Base-by-base conservation (phyloP, 2,329 filamentous ascomycete species). In the Xylogone sp. region DNA sequence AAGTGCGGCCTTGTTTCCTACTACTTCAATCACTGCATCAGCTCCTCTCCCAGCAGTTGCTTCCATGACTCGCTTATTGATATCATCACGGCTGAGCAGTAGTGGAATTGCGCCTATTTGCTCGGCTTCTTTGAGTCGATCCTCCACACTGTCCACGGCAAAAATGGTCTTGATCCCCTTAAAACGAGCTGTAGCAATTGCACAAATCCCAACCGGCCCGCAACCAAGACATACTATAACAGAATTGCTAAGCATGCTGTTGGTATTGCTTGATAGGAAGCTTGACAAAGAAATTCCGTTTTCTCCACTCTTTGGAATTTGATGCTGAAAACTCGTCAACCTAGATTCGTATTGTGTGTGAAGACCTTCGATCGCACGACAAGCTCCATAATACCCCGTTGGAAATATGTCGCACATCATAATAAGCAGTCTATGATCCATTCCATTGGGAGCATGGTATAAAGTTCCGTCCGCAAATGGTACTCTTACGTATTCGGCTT, bases 401-500 rank as follows among this genome's bases (percentile, higher is more conserved):
- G 61, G 61, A 51, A 63, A 63, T 45, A 62, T 61, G 46, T 62
- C 61, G 29, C 60, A 59, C 61, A 63, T 63, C 16, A 63, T 45
- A 3, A 62, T 60, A 5, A 62, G 72, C 45, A 65, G 57, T 39
- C 60, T 61, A n/a, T 67, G 62, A 7, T 59, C 57, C 31, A 63
- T 62, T 64, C 62, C 13, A 43, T 48, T 6, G 54, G 52, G 42
- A 51, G 20, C 18, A 31, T 31, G 27, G 13, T 31, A 31, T 8
- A 31, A 13, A 8, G 27, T 31, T 8, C 27, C 84, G 60, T 94
- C 87, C 22, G 83, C 90, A 24, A 84, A 81, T 0, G 91, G 90
- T 7, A 95, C 89, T 7, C 90, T 81, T 0, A 92, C 86, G 62
- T 90, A 96, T 70, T 96, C 91, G 3, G 90, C 87, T 69, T 96